Evolutionary conservation across 257 asterid species (phyloP).

Genomic region (Oldenlandia corymbosa): DNA sequence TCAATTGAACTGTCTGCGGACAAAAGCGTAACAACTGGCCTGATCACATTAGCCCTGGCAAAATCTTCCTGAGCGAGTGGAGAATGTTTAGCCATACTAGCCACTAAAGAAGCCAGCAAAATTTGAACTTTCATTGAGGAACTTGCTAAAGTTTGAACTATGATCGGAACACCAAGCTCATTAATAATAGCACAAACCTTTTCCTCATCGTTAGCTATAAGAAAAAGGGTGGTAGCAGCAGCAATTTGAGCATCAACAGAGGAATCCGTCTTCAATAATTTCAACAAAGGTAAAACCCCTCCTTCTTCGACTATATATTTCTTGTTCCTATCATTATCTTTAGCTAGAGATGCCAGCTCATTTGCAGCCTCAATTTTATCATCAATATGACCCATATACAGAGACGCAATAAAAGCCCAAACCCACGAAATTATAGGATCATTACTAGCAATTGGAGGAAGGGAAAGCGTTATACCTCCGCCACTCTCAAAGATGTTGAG

Average conservation of each 20-base stretch:
- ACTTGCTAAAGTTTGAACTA: slow-evolving; percentile 59
- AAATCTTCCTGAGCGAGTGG: slow-evolving; percentile 64
- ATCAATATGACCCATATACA: slow-evolving; percentile 50
- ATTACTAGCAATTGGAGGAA: slow-evolving; percentile 82
- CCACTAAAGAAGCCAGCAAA: slow-evolving; percentile 54
- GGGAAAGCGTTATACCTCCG: slow-evolving; percentile 63
- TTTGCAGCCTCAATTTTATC: slow-evolving; percentile 67
- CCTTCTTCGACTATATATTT: slow-evolving; percentile 80
- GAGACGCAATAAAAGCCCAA: slow-evolving; percentile 70
- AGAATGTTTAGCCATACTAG: slow-evolving; percentile 58
- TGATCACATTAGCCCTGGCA: slow-evolving; percentile 70
- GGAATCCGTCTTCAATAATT: slow-evolving; percentile 53
- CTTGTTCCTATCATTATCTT: slow-evolving; percentile 78
- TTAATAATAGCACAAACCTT: slow-evolving; percentile 43
- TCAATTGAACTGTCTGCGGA: slow-evolving; percentile 57
- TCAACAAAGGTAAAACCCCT: slow-evolving; percentile 58
- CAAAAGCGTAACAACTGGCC: slow-evolving; percentile 66
- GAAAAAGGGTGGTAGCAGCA: slow-evolving; percentile 46
- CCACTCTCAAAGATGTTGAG: slow-evolving; percentile 52
- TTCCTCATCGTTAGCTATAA: slow-evolving; percentile 51
- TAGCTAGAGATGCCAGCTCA: slow-evolving; percentile 60
- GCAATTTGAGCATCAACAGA: slow-evolving; percentile 63
- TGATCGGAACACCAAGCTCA: slow-evolving; percentile 47
- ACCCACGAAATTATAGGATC: slow-evolving; percentile 84
- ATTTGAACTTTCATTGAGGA: slow-evolving; percentile 67